These are phyloP conservation scores for Sclerotinia trifoliorum DNA, from an alignment of 2,329 filamentous ascomycete species.

Conservation along the genomic window DNA sequence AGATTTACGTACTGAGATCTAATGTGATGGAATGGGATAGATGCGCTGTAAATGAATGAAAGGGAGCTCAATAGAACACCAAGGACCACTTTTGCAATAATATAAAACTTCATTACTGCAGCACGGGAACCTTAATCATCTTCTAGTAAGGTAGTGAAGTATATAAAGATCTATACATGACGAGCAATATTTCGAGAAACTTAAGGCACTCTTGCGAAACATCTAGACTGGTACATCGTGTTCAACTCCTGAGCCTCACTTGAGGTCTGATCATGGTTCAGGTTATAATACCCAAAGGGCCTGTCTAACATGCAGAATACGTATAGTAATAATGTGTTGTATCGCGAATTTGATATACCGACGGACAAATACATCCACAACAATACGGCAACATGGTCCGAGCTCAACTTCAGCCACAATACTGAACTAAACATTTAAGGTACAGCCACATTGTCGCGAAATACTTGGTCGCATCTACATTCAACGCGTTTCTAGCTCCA, in stretches of 20 bases:
- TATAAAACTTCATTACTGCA: fast-evolving
- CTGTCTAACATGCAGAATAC: no score
- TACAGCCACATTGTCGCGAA: conserved; percentile 16
- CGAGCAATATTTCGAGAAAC: background rate
- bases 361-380: background rate
- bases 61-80: background rate
- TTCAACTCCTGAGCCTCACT: background rate
- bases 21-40: background rate
- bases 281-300: no score
- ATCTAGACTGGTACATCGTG: background rate
- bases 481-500: conserved; percentile 1
- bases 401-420: background rate
- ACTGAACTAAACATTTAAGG: background rate
- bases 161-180: background rate
- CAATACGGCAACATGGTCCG: background rate
- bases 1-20: no score
- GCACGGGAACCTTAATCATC: background rate
- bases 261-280: no score
- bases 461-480: conserved; percentile 14
- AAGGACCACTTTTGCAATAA: background rate
- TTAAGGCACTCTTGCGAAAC: background rate
- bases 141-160: background rate
- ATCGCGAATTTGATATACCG: background rate
- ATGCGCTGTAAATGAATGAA: background rate
- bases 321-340: background rate